Evolutionary conservation across 1,139 yeast genomes (phyloP).

Genomic region (Pichia kudriavzevii): DNA sequence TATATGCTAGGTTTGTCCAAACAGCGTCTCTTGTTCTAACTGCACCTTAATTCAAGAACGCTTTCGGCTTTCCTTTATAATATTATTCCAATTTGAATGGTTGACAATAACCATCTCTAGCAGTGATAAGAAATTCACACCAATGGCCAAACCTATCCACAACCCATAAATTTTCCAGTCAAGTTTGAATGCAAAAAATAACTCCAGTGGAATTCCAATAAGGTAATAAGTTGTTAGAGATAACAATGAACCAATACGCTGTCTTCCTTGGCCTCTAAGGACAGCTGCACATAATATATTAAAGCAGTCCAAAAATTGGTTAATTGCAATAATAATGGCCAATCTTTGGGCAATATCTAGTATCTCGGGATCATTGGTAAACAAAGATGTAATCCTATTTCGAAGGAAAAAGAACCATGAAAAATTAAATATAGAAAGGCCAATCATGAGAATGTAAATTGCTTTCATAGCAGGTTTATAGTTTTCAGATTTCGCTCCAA

Average conservation of each 20-base stretch:
- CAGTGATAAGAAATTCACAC: slow-evolving; percentile 59
- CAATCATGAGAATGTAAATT: slow-evolving; percentile 44
- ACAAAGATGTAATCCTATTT: slow-evolving; percentile 49
- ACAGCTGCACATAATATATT: slow-evolving; percentile 81
- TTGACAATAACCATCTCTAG: slow-evolving; percentile 46
- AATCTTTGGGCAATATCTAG: slow-evolving; percentile 38
- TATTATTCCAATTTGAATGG: slow-evolving; percentile 46
- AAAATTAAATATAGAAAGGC: slow-evolving; percentile 36
- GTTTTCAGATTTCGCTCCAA: slow-evolving; percentile 52
- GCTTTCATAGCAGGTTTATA: slow-evolving; percentile 53
- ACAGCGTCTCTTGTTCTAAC: no score
- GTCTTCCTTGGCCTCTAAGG: slow-evolving; percentile 81
- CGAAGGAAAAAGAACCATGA: slow-evolving; percentile 45
- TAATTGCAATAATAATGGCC: slow-evolving; percentile 62
- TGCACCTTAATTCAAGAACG: no score
- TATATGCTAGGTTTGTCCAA: no score
- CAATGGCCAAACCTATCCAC: slow-evolving; percentile 80
- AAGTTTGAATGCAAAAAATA: slow-evolving; percentile 49
- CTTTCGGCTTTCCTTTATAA: slow-evolving; percentile 27
- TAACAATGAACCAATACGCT: slow-evolving; percentile 70
- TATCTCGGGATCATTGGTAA: slow-evolving; percentile 62
- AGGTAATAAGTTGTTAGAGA: slow-evolving; percentile 66
- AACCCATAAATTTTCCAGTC: slow-evolving; percentile 57
- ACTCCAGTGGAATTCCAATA: slow-evolving; percentile 62
- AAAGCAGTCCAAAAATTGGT: slow-evolving; percentile 72